A percentile compares a stretch with the other conserved stretches of the same genome.
These are phyloP conservation scores for Eimeria sp. DNA, from an alignment of 169 alveolate genomes.

Conservation along the genomic window DNA sequence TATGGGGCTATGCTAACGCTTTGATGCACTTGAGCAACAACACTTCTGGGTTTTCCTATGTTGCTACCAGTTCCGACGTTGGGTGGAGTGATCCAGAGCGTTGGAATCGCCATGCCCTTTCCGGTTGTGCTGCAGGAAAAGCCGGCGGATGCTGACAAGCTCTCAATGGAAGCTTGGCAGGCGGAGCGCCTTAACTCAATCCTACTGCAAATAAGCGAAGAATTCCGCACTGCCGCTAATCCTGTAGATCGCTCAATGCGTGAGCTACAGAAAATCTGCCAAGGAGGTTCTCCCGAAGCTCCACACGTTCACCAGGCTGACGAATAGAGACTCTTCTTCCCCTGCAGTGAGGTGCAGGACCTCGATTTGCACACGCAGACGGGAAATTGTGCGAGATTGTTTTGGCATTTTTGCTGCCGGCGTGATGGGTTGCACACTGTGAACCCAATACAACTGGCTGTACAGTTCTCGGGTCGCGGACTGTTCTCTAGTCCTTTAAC, in stretches of 20 bases:
- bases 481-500: not conserved
- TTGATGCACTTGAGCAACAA: not conserved
- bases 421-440: not conserved
- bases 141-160: slow-evolving; percentile 62
- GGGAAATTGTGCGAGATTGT: not conserved
- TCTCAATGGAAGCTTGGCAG: slow-evolving; percentile 67
- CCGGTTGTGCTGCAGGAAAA: slow-evolving; percentile 28
- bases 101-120: not conserved
- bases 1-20: not conserved
- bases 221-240: slow-evolving; percentile 64
- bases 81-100: too few species aligned
- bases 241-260: slow-evolving; percentile 66
- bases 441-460: not conserved
- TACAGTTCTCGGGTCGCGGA: not conserved
- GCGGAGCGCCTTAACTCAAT: slow-evolving; percentile 68
- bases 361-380: not conserved
- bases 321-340: not conserved
- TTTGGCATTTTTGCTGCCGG: not conserved
- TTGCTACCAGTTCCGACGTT: not conserved
- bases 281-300: slow-evolving; percentile 28
- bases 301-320: slow-evolving; percentile 9
- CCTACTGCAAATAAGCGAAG: slow-evolving; percentile 56
- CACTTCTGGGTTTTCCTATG: not conserved
- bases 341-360: not conserved
- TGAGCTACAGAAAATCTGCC: slow-evolving; percentile 49